Conservation (phyloP, 1,139 yeast genomes). For the Torulaspora pretoriensis region DNA sequence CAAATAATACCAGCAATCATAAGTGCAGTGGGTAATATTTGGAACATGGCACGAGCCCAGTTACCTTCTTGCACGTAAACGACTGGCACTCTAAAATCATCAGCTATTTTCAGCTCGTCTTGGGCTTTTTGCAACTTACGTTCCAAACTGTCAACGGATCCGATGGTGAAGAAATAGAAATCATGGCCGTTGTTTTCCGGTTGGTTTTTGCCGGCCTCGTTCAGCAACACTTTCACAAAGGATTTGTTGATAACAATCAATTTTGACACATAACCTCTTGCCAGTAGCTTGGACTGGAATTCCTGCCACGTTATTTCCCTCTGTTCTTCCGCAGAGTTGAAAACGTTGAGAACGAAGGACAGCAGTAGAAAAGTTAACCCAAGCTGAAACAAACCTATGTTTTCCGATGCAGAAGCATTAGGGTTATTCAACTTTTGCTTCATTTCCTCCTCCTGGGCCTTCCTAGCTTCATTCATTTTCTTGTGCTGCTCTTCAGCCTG, state of each 20-base stretch:
- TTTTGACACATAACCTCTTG: constrained; percentile 63
- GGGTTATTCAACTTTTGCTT: constrained; percentile 29
- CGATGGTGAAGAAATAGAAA: constrained; percentile 61
- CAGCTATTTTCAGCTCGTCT: constrained; percentile 55
- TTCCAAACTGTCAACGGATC: constrained; percentile 70
- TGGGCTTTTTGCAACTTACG: constrained; percentile 60
- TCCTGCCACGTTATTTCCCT: constrained; percentile 55
- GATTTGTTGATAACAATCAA: constrained; percentile 62
- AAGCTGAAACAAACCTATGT: constrained; percentile 36
- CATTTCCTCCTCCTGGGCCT: constrained; percentile 25
- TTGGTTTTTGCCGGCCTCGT: constrained; percentile 51
- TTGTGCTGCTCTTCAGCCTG: constrained; percentile 17
- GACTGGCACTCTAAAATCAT: constrained; percentile 61
- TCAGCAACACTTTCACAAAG: constrained; percentile 62
- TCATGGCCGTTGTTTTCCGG: constrained; percentile 42
- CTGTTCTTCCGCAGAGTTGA: constrained; percentile 31
- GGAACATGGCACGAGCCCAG: constrained; percentile 52
- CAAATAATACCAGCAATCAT: constrained; percentile 71
- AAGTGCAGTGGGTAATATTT: constrained; percentile 63
- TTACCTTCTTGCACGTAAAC: constrained; percentile 58
- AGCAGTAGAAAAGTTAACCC: constrained; percentile 33
- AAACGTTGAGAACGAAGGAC: constrained; percentile 33
- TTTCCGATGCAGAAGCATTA: constrained; percentile 32
- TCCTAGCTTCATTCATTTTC: constrained; percentile 24
- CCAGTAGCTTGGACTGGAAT: constrained; percentile 58